Evolutionary conservation across 2,329 filamentous ascomycete genomes (phyloP), one percentile per base, ranked within the genome.

Genomic region (Salinomyces thailandicus): DNA sequence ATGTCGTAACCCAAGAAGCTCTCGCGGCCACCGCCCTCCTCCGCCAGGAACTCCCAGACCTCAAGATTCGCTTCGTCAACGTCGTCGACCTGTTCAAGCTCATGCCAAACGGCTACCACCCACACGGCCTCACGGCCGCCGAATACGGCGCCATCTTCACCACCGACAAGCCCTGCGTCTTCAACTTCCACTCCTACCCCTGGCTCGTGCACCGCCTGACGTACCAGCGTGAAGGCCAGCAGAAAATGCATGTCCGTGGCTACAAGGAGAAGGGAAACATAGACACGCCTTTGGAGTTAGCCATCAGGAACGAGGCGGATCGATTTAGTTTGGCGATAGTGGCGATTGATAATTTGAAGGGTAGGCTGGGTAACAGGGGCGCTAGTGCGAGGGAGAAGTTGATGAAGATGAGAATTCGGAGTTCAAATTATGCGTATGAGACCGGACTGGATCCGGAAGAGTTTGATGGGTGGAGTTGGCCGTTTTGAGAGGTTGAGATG

Each of bases 261-360:
- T 87, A 86, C 66, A 77, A 73, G 53, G 81, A 87, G 66, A 86
- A 87, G 70, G 82, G 82, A 31, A 87, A 86, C 57, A 86, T 86
- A 48, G 80, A 87, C 55, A 86, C 82, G 0, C 82, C 81, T 1
- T 73, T 86, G 14, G 81, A 85, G 61, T 64, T 87, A 45, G 81
- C 81, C 18, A 83, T 86, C 54, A 71, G 81, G 41, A 87, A 87
- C 61, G 70, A 79, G 51, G 82, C 81, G 0, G 82, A 87, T 61
- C 71, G 82, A 18, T 87, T 81, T 63, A 82, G 77, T 48, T 62
- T 87, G 24, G 81, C 82, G 7, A 84, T 87, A 42, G 75, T 81
- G 50, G 82, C 81, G 11, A 80, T 87, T 40, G 81, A 86, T 50
- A 71, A 73, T 44, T 72, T 85, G 50, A 65, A 68, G 5, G 59